Evolutionary conservation across 495 filamentous ascomycete genomes (phyloP).

Genomic region (Rusavskia elegans): DNA sequence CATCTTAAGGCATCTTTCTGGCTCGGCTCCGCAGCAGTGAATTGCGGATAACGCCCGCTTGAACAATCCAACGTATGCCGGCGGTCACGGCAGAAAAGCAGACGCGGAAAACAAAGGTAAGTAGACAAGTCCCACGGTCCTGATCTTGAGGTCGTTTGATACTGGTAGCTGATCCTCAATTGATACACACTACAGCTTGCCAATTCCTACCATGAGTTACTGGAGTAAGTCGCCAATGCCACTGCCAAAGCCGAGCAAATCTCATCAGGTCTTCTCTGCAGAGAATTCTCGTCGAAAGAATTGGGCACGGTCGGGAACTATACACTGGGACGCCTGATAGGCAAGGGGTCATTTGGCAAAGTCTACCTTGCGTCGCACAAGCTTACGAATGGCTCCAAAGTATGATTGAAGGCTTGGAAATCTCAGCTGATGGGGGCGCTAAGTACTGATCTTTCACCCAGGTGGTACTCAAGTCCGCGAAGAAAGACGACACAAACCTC

Average conservation of each 20-base stretch:
- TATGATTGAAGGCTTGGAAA: constrained; percentile 19
- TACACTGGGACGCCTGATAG: constrained; percentile 75
- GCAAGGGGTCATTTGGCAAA: constrained; percentile 95
- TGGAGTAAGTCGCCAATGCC: constrained; percentile 50
- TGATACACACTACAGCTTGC: constrained; percentile 52
- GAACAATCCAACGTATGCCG: constrained; percentile 25
- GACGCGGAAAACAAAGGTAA: constrained; percentile 89
- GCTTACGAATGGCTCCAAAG: constrained; percentile 97
- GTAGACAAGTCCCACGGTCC: not conserved
- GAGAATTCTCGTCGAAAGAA: constrained; percentile 89
- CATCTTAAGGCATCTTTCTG: not conserved
- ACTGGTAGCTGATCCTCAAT: constrained; percentile 8
- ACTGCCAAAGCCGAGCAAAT: constrained; percentile 1
- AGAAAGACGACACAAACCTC: constrained; percentile 88
- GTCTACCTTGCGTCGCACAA: constrained; percentile 95
- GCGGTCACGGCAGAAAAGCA: constrained; percentile 64
- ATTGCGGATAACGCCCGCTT: constrained; percentile 5
- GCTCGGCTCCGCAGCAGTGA: not conserved
- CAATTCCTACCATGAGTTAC: constrained; percentile 86
- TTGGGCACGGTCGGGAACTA: constrained; percentile 90
- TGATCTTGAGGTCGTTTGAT: not conserved
- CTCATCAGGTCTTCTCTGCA: constrained; percentile 20
- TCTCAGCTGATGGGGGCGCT: constrained; percentile 3
- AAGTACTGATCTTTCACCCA: constrained; percentile 18
- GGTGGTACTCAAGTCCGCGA: constrained; percentile 96